Conservation (phyloP, 2,329 filamentous ascomycete species). For the Coniochaeta sp. region DNA sequence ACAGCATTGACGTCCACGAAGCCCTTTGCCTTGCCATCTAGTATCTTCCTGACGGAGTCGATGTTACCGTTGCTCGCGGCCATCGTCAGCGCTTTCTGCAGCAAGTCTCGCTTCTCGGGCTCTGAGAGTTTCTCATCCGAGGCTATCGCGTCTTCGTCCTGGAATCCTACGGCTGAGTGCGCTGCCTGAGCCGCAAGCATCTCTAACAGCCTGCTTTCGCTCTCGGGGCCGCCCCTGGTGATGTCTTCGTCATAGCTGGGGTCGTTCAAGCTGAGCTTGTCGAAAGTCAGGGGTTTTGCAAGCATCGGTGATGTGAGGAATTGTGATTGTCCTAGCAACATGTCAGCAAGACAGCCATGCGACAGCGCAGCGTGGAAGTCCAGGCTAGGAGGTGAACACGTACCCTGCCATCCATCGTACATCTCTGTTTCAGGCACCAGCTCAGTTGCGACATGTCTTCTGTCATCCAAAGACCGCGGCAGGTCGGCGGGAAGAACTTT, state of each 20-base stretch:
- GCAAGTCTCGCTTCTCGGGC: conserved; percentile 67
- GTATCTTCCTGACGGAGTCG: conserved; percentile 66
- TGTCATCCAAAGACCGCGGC: conserved; percentile 85
- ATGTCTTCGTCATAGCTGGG: conserved; percentile 62
- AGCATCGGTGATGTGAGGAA: conserved; percentile 82
- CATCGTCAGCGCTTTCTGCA: conserved; percentile 89
- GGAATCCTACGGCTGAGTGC: conserved; percentile 64
- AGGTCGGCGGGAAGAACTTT: conserved; percentile 70
- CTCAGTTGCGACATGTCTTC: conserved; percentile 58
- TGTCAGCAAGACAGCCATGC: conserved; percentile 11
- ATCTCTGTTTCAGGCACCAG: conserved; percentile 82
- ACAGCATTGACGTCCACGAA: conserved; percentile 80
- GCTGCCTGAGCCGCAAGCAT: conserved; percentile 95
- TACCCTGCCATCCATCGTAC: conserved; percentile 97
- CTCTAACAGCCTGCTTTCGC: conserved; percentile 82
- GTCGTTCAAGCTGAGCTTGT: conserved; percentile 75
- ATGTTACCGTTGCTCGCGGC: conserved; percentile 94
- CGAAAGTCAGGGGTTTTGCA: conserved; percentile 76
- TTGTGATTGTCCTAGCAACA: conserved; percentile 74
- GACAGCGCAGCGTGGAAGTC: conserved; percentile 1
- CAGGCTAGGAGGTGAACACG: conserved; percentile 17
- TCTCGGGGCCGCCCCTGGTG: conserved; percentile 56
- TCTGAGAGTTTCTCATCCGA: conserved; percentile 65
- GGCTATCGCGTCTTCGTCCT: conserved; percentile 74
- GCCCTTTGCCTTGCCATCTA: conserved; percentile 64